Conservation (phyloP, 495 filamentous ascomycete genomes). For the Trichocladium uniseriatum region DNA sequence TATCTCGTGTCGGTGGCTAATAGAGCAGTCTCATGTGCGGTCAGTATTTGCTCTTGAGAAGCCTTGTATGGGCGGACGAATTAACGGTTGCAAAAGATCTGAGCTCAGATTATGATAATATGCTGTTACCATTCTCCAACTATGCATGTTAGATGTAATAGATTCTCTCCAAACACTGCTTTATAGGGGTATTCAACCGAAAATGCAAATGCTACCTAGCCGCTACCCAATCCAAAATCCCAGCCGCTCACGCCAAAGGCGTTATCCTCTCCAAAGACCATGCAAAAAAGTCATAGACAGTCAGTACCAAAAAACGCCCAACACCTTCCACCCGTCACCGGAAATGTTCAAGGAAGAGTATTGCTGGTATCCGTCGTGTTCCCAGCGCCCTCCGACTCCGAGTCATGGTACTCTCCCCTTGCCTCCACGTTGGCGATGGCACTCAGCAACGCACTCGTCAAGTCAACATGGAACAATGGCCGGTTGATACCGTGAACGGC, state of each 20-base stretch:
- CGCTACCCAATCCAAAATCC: background rate
- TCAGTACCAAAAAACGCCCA: background rate
- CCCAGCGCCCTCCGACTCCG: background rate
- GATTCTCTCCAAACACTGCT: background rate
- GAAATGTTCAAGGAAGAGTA: background rate
- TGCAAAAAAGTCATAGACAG: background rate
- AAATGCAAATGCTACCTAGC: background rate
- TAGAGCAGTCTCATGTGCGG: no score
- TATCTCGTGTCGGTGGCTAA: no score
- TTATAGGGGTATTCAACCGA: background rate
- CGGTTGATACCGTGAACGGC: constrained; percentile 76
- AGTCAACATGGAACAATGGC: constrained; percentile 89
- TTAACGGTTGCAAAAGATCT: no score
- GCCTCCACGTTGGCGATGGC: constrained; percentile 69
- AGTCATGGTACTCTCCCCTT: constrained; percentile 21
- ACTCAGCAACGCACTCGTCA: constrained; percentile 85
- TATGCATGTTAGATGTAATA: background rate
- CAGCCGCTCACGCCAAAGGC: no score
- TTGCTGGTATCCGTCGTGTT: background rate
- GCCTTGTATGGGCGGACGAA: no score
- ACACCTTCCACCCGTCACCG: background rate
- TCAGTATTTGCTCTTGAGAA: no score
- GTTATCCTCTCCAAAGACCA: background rate
- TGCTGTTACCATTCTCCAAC: no score
- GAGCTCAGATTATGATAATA: no score